Evolutionary conservation across 2,329 filamentous ascomycete genomes (phyloP).

Genomic region (Coniochaeta pulveracea): DNA sequence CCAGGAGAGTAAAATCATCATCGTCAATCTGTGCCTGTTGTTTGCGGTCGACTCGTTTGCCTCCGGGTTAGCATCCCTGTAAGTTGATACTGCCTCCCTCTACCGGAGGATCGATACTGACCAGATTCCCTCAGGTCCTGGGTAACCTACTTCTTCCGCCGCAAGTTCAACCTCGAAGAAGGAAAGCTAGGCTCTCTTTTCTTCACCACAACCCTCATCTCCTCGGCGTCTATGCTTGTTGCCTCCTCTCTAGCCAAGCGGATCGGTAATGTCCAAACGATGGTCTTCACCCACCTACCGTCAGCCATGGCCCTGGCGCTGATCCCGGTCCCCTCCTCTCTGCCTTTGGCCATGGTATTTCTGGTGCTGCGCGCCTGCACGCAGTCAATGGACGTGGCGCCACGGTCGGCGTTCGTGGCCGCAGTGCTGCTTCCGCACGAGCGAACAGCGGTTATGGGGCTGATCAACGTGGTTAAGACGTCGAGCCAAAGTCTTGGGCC

Average conservation of each 20-base stretch:
- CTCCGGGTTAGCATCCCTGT: slow-evolving; percentile 56
- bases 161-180: slow-evolving; percentile 33
- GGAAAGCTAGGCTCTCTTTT: slow-evolving; percentile 42
- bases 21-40: slow-evolving; percentile 53
- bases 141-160: slow-evolving; percentile 46
- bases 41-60: slow-evolving; percentile 61
- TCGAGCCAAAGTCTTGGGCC: slow-evolving; percentile 50
- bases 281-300: slow-evolving; percentile 66
- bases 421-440: slow-evolving; percentile 52
- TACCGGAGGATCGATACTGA: slow-evolving; percentile 12
- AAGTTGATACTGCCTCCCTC: slow-evolving; percentile 30
- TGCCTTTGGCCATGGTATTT: slow-evolving; percentile 30
- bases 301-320: slow-evolving; percentile 54
- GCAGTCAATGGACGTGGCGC: slow-evolving; percentile 60
- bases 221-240: slow-evolving; percentile 37
- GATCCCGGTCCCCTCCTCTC: slow-evolving; percentile 23
- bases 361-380: slow-evolving; percentile 50
- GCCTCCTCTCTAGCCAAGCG: slow-evolving; percentile 43
- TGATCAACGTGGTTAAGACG: slow-evolving; percentile 60
- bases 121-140: slow-evolving; percentile 40
- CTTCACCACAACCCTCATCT: slow-evolving; percentile 39
- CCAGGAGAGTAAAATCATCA: slow-evolving; percentile 36
- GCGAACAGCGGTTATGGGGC: slow-evolving; percentile 60
- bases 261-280: slow-evolving; percentile 57
- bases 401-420: slow-evolving; percentile 58